These are phyloP conservation scores for Komagataella pseudopastoris DNA, from an alignment of 805 yeast genomes.

Conservation along the genomic window DNA sequence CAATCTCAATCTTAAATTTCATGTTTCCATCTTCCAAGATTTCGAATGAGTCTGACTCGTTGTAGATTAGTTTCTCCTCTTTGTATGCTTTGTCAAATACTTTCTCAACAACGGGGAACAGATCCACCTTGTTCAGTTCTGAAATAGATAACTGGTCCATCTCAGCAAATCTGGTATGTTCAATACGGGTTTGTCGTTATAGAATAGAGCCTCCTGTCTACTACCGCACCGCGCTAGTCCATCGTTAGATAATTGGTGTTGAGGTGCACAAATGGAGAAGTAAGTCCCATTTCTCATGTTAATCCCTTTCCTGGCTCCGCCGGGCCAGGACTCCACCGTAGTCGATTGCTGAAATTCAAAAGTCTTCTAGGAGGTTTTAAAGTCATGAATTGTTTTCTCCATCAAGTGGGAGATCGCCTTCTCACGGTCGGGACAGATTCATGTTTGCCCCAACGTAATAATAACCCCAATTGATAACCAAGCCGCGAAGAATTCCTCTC, in stretches of 20 bases:
- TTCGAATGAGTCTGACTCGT: constrained; percentile 3
- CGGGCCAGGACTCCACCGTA: not conserved
- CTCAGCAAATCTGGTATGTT: not conserved
- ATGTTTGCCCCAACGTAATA: not conserved
- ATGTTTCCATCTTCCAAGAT: not conserved
- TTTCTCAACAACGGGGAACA: constrained; percentile 6
- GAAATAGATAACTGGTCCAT: constrained; percentile 6
- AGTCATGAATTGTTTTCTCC: not conserved
- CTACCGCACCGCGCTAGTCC: not conserved
- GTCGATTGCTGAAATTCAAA: no score
- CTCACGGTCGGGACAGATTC: not conserved
- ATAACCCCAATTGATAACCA: not conserved
- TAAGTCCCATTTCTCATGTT: not conserved
- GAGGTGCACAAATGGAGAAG: not conserved
- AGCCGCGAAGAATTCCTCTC: not conserved
- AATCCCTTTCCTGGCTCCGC: not conserved
- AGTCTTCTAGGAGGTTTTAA: not conserved
- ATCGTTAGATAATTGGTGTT: not conserved
- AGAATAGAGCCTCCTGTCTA: not conserved
- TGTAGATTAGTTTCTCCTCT: constrained; percentile 12
- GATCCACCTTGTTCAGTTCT: constrained; percentile 9
- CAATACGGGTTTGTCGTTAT: not conserved
- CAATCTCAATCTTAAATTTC: constrained; percentile 17
- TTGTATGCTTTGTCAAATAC: constrained; percentile 12
- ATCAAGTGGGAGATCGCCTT: not conserved